Base-by-base conservation (phyloP, 192 early-diverging fungal species). In the Linnemannia exigua region DNA sequence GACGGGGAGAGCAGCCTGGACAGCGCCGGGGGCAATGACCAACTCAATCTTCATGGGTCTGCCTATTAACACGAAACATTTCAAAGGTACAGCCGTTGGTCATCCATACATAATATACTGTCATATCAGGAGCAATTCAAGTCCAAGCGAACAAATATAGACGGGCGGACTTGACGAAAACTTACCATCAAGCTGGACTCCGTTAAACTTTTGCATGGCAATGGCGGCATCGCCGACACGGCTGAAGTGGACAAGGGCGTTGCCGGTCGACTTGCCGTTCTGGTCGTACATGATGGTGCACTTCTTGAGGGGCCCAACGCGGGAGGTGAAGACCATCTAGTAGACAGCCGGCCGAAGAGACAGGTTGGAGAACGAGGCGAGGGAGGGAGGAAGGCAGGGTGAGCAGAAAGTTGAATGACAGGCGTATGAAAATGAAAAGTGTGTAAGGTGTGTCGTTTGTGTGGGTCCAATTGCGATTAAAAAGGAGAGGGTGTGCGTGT, bases 131-230 rank as follows among this genome's bases (percentile, higher is more conserved):
- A 54, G 0, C 22, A 61, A 61, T n/a, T n/a, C n/a, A n/a, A n/a
- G n/a, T n/a, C n/a, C n/a, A n/a, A n/a, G n/a, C n/a, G n/a, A n/a
- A n/a, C n/a, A n/a, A 16, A 14, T 14, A 50, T 50, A 28, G 15
- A 73, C 28, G 35, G 41, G 20, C n/a, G 46, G 48, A 66, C 38
- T 28, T 22, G 12, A 63, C 14, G 50, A 58, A 41, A 36, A 66
- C 87, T 50, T 76, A 89, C 89, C 82, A 70, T 90, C 89, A 15
- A 90, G 77, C 0, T 87, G 90, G 51, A 90, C 87, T 28, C 89
- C 83, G n/a, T 89, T 77, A 37, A 90, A 89, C 66, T 82, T 90
- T 66, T 84, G 81, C 48, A 87, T 71, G 5, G 89, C 88, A 38
- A 69, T 50, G 16, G 82, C 87, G 1, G 89, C 89, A 69, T 90